A percentile compares a stretch with the other conserved stretches of the same genome.
Evolutionary conservation across 495 filamentous ascomycete species (phyloP).

Genomic region (Sordaria brevicollis): DNA sequence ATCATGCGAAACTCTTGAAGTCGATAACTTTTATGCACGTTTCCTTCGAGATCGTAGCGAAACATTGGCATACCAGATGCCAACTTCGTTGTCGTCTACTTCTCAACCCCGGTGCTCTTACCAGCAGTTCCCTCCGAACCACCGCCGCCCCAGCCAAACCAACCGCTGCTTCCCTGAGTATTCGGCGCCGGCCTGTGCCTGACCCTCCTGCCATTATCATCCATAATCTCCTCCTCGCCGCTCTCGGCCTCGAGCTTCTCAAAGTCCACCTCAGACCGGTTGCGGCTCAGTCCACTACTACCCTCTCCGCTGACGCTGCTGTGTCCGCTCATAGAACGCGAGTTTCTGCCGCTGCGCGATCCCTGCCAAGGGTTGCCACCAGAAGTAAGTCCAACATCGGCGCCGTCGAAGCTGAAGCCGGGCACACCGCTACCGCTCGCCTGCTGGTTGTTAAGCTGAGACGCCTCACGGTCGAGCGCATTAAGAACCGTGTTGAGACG

Average conservation of each 20-base stretch:
- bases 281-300: constrained; percentile 58
- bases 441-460: constrained; percentile 26
- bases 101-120: not conserved
- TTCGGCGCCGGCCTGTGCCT: not conserved
- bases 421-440: constrained; percentile 12
- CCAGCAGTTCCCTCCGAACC: not conserved
- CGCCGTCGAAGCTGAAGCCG: constrained; percentile 23
- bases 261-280: constrained; percentile 67
- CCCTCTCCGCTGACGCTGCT: constrained; percentile 26
- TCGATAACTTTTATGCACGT: not conserved
- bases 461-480: constrained; percentile 66
- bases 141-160: not conserved
- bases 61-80: not conserved
- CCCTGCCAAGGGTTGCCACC: not conserved
- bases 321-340: constrained; percentile 23
- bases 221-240: constrained; percentile 30
- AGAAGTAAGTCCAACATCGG: not conserved
- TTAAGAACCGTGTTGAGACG: constrained; percentile 57
- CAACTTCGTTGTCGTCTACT: not conserved
- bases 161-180: not conserved
- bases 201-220: not conserved
- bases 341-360: not conserved
- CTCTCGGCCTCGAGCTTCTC: constrained; percentile 72
- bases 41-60: not conserved
- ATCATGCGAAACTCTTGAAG: not conserved